Base-by-base conservation (phyloP, 805 yeast species). In the Cyberlindnera japonica region DNA sequence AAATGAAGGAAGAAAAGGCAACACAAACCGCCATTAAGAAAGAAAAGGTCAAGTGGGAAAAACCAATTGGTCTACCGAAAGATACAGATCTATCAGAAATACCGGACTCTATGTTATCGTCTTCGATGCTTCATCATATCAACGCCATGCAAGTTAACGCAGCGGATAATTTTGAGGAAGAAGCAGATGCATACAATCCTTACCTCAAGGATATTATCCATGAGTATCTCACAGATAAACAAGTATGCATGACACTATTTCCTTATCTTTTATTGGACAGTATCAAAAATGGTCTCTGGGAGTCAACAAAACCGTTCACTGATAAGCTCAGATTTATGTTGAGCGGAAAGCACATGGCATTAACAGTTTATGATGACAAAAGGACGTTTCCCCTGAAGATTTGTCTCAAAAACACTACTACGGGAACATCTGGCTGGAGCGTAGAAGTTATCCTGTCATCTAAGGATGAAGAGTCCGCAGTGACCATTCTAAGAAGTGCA, bases 241-340 rank as follows among this genome's bases (percentile, higher is more conserved):
- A 33, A 5, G 24, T 39, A 2, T 4, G 28, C 16, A 39, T 34
- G 8, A 39, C 42, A 9, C 3, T 39, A 10, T 18, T 39, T 10
- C 42, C 42, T 8, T 39, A 33, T 16, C 6, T 39, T 13, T 20
- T 39, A 3, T 17, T 39, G 24, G 38, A 39, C 13, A 15, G 30
- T 25, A 33, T 33, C 11, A 33, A 30, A 5, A 41, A 41, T 21
- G 35, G 28, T 14, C 23, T 41, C 2, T 29, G 40, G 41, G 28
- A 33, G 5, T 16, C 34, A 4, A 11, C 5, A 3, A 9, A 10
- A 3, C 12, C 24, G 8, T 13, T 36, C 20, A 11, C 18, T 9
- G 34, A 37, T 3, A 17, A 15, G 12, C 33, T 41, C 33, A 10
- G 41, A 19, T 41, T 33, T 33, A 21, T 13, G 19, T 32, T 41